Base-by-base conservation (phyloP, 1,139 yeast species). In the Cylindricascospora bacillispora region DNA sequence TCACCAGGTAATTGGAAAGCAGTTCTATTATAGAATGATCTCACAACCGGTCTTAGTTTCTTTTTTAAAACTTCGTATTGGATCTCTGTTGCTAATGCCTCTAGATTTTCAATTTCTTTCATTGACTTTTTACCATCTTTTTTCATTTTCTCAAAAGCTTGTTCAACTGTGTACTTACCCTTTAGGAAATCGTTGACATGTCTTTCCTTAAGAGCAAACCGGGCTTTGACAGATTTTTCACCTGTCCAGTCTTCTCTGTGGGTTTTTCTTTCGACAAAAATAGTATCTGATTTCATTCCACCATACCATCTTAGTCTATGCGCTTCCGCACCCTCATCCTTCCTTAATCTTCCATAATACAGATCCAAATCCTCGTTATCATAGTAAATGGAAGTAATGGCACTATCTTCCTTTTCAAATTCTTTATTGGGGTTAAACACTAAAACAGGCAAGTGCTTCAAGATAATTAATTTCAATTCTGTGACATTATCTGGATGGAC, bases 211-310 rank as follows among this genome's bases (percentile, higher is more conserved):
- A 89, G 63, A 9, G 86, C 75, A 59, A 89, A 89, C 55, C 98
- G 72, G 3, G 97, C 97, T 61, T 89, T 89, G 41, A 89, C 98
- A 7, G 95, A 82, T 60, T 86, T 86, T 58, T 89, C 98, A 47
- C 98, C 98, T 3, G 98, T 89, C 98, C 98, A 89, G 60, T 89
- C 98, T 58, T 89, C 98, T 57, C 98, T 73, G 54, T 89, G 98
- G 10, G 98, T 89, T 58, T 89, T 89, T 57, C 98, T 74, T 60
- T 89, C 98, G 22, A 89, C 94, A 44, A 89, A 89, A 35, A 89
- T 83, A 31, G 81, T 82, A 44, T 86, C 95, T 3, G 89, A 70
- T 36, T 72, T 68, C 98, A 89, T 86, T 32, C 95, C 95, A 52
- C 98, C 98, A 54, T 89, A 89, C 98, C 98, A 89, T 63, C 98